Evolutionary conservation across 108 stramenopile species (phyloP).

Genomic region (Cylindrotheca closterium): DNA sequence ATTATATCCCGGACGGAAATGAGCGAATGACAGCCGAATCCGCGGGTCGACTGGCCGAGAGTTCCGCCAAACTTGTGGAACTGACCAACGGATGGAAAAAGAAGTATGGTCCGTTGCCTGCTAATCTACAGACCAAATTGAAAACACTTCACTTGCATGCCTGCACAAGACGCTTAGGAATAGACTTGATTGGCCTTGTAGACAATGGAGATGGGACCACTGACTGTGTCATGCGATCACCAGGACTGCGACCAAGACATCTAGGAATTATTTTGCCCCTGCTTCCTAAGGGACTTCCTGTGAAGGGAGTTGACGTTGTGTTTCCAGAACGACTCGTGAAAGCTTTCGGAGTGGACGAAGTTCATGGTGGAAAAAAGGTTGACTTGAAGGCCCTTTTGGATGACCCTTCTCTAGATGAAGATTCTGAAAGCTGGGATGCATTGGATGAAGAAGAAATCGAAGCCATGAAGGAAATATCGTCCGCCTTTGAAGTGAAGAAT

Average conservation of each 20-base stretch:
- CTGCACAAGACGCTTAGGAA: slow-evolving; percentile 76
- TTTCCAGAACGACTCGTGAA: slow-evolving; percentile 68
- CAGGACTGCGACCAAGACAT: slow-evolving; percentile 83
- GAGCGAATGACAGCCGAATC: slow-evolving; percentile 59
- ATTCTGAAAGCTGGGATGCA: slow-evolving; percentile 83
- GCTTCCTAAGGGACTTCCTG: slow-evolving; percentile 53
- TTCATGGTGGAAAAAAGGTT: slow-evolving; percentile 65
- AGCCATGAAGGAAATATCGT: slow-evolving; percentile 82
- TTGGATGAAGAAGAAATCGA: slow-evolving; percentile 85
- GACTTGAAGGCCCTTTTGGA: slow-evolving; percentile 48
- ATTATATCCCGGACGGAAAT: slow-evolving; percentile 57
- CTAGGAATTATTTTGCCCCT: slow-evolving; percentile 67
- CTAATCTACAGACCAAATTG: slow-evolving; percentile 58
- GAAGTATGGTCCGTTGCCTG: slow-evolving; percentile 70
- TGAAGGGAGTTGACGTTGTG: slow-evolving; percentile 71
- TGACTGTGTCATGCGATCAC: slow-evolving; percentile 78
- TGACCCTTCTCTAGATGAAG: slow-evolving; percentile 44
- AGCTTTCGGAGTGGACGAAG: slow-evolving; percentile 57
- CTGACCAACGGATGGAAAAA: slow-evolving; percentile 81
- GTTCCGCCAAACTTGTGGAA: slow-evolving; percentile 62
- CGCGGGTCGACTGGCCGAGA: slow-evolving; percentile 77
- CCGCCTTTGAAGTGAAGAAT: slow-evolving; percentile 60
- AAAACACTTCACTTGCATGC: slow-evolving; percentile 86
- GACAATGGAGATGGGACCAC: slow-evolving; percentile 31
- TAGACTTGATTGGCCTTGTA: slow-evolving; percentile 74